Evolutionary conservation across 2,329 filamentous ascomycete species (phyloP), one percentile per base, ranked within the genome.

Genomic region (Cladosporium cucumerinum): DNA sequence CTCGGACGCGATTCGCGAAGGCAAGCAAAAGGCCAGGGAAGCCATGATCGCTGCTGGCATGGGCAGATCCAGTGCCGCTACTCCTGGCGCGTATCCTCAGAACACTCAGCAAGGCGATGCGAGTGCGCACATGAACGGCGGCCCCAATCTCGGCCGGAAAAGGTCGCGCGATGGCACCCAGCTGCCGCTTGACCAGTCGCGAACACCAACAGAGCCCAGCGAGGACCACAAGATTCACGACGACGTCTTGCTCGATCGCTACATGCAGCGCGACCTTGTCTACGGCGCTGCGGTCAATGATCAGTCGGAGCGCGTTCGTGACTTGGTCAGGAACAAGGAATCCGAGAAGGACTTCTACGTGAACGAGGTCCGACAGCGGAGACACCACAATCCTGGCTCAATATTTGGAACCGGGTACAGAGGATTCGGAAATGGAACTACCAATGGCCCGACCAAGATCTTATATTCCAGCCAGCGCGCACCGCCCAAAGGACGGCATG

Each of bases 341-440:
- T 82, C 86, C 58, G 89, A 90, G 78, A 84, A 87, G 66, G 85
- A 89, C 66, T 88, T 92, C 74, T 92, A 94, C 81, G 64, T 69
- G 62, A 69, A 83, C 80, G 69, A 82, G 87, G 67, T 92, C 82
- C 79, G 90, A 83, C 78, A 86, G 83, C 80, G 85, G 59, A 81
- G 84, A 52, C 80, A 83, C 55, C 73, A 80, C 66, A 82, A 87
- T 69, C 86, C 87, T 18, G 86, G 82, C 46, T 81, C 83, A 12
- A 77, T 89, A 32, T 89, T 87, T 74, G 87, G 87, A 32, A 79
- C 82, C 71, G 95, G 95, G 63, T 99, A 96, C 76, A 88, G 86
- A 74, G 94, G 93, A 52, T 97, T 90, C 74, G 94, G 91, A 69
- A 98, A 98, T 80, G 89, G 90, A 67, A 84, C 87, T 72, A 97